Evolutionary conservation across 2,329 filamentous ascomycete species (phyloP).

Genomic region (Verticillium nonalfalfae): DNA sequence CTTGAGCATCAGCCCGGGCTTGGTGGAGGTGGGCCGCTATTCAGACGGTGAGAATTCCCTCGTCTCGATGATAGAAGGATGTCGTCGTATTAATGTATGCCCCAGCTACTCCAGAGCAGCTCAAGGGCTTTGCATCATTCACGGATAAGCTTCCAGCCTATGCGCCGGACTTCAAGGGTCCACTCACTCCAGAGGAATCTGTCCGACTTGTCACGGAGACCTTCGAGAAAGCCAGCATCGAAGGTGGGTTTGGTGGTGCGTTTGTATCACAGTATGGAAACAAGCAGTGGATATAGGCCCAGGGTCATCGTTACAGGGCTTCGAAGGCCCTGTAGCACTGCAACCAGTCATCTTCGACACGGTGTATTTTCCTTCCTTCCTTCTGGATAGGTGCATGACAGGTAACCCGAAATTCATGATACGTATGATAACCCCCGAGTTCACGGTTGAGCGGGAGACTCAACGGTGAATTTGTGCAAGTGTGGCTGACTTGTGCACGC

Average conservation of each 20-base stretch:
- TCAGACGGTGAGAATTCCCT: slow-evolving; percentile 13
- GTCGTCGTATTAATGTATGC: not conserved
- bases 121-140: slow-evolving; percentile 15
- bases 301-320: no score
- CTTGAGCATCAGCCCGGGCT: slow-evolving; percentile 42
- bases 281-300: slow-evolving; percentile 41
- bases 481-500: not conserved
- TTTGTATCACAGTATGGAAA: slow-evolving; percentile 49
- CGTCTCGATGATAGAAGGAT: not conserved
- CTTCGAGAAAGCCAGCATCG: slow-evolving; percentile 37
- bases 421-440: no score
- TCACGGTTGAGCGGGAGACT: no score
- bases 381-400: no score
- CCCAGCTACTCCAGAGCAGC: slow-evolving; percentile 19
- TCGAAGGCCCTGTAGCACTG: no score
- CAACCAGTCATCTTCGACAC: no score
- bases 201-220: slow-evolving; percentile 15
- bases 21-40: slow-evolving; percentile 35
- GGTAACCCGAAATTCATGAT: no score
- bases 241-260: slow-evolving; percentile 37
- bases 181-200: slow-evolving; percentile 27
- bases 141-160: slow-evolving; percentile 24
- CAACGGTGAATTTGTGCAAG: not conserved
- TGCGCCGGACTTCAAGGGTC: slow-evolving; percentile 30
- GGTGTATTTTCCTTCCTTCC: no score